These are phyloP conservation scores for Aphanomyces stellatus DNA, from an alignment of 352 stramenopile species.

Conservation along the genomic window DNA sequence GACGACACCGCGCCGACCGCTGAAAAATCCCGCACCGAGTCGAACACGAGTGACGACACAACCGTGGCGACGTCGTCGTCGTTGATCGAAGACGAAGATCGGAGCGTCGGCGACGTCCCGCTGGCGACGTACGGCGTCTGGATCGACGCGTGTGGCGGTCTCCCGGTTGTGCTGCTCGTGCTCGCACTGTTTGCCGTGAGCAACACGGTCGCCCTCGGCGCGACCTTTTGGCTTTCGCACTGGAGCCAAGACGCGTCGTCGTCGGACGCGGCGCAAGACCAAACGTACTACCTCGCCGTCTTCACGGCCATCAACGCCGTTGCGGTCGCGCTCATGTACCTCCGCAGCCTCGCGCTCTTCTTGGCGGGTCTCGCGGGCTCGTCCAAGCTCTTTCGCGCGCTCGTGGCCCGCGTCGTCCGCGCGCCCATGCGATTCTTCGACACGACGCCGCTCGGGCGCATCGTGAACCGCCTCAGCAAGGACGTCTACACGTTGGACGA, in stretches of 20 bases:
- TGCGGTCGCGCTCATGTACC: not conserved
- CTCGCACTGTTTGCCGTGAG: constrained; percentile 42
- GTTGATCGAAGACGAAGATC: constrained; percentile 35
- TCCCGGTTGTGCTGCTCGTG: constrained; percentile 37
- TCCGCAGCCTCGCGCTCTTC: not conserved
- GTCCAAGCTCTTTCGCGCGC: constrained; percentile 26
- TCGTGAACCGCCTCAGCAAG: constrained; percentile 31
- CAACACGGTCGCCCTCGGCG: constrained; percentile 38
- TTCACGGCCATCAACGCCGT: not conserved
- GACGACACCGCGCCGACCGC: constrained; percentile 23
- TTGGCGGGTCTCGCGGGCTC: not conserved
- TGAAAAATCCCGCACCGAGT: constrained; percentile 10
- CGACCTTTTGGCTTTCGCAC: constrained; percentile 64
- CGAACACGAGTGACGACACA: constrained; percentile 19
- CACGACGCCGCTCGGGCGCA: constrained; percentile 43
- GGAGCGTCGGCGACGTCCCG: constrained; percentile 34
- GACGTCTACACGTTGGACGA: constrained; percentile 20
- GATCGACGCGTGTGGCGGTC: constrained; percentile 56
- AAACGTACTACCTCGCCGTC: not conserved
- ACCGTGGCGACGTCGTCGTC: constrained; percentile 14
- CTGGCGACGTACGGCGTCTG: constrained; percentile 52
- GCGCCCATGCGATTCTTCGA: constrained; percentile 84
- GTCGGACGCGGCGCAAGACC: too few species aligned
- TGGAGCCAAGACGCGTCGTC: constrained; percentile 62
- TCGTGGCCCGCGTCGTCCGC: constrained; percentile 42